Evolutionary conservation across 1,139 yeast genomes (phyloP), one percentile per base, ranked within the genome.

Genomic region (Yarrowia galli): DNA sequence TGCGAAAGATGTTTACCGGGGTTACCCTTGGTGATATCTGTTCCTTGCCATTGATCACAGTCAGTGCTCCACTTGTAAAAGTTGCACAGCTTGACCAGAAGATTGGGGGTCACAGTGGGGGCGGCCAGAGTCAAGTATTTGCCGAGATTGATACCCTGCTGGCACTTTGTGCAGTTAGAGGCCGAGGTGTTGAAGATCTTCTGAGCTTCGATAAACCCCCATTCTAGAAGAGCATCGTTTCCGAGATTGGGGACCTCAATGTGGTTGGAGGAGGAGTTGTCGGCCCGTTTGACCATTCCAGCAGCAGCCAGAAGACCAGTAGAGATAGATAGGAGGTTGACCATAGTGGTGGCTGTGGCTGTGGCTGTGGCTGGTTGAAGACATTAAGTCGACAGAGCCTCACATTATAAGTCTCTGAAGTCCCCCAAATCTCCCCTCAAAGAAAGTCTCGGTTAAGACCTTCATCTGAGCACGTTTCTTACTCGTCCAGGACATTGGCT

Each of bases 81-180:
- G 18, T 73, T 71, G 73, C 87, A 84, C 84, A 86, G 83, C 66
- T 78, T 70, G 3, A 75, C 74, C 72, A 80, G 82, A 40, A 83
- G 78, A 3, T 72, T 71, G 3, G 85, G 83, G 28, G 84, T 76
- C 67, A 84, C 74, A 23, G 81, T 81, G 1, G 85, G 84, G 67
- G 79, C 75, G 3, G 79, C 75, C 64, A 79, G 70, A 0, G 84
- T 76, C 25, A 82, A 69, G 20, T 77, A 71, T 72, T 83, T 83
- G 42, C 83, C 87, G 12, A 83, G 75, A 38, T 76, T 77, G 43
- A 84, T 74, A 68, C 83, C 77, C 38, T 77, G 72, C 64, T 78
- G 76, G 74, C 85, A 83, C 36, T 79, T 76, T 18, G 75, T 71
- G 73, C 86, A 83, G 18, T 32, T 32, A 45, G 46, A 45, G 13